Evolutionary conservation across 1,139 yeast species (phyloP), one percentile per base, ranked within the genome.

Genomic region (Kodamaea derodonti): DNA sequence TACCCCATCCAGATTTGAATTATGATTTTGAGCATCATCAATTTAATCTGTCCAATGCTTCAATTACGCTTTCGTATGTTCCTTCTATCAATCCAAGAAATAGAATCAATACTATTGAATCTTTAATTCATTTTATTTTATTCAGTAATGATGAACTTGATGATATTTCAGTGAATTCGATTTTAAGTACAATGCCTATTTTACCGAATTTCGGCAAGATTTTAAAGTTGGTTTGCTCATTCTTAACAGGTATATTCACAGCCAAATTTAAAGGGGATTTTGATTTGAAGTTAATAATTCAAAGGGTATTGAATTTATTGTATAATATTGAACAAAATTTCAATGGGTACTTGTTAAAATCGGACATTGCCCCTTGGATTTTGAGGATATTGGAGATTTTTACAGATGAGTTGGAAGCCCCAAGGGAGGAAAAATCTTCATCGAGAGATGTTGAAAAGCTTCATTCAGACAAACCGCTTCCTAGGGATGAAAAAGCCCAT

Each of bases 51-150:
- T 18, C 39, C 9, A 35, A 37, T 16, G 45, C 49, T 10, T 33
- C 43, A 6, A 39, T 46, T 24, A 39, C 35, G 24, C 36, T 42
- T 28, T 35, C 43, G 27, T 39, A 29, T 26, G 29, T 42, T n/a
- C 32, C 38, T 2, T 20, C 34, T 5, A 17, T 6, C 10, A 27
- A 32, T 14, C 26, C 11, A 28, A 11, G 7, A 8, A 3, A 28
- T 4, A 30, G 38, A 14, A 27, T 35, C 10, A 46, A 45, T 14
- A 54, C 86, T 1, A 54, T 78, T 13, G 95, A 86, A 52, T 74
- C 88, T 27, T 66, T 87, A 28, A 73, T 88, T 40, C 96, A 87
- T 55, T 76, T 84, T 9, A 64, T 84, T 23, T 56, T 86, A 6
- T 85, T 85, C 57, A 48, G 42, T 22, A 49, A 52, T 24, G 40